Evolutionary conservation across 1,284 basidiomycete genomes (phyloP), one percentile per base, ranked within the genome.

Genomic region (Somion occarium): DNA sequence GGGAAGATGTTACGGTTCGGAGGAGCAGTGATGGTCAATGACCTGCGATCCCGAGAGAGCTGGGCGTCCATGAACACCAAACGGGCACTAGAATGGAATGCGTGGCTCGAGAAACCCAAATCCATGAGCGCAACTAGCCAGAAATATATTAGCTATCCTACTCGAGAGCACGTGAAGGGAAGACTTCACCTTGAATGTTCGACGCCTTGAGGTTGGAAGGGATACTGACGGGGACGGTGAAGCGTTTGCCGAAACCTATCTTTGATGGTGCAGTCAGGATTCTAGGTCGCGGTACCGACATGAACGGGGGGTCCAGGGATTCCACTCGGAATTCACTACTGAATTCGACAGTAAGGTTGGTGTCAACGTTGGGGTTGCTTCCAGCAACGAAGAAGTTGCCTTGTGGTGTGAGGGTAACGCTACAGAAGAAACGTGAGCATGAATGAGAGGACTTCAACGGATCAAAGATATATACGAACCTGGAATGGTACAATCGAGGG

Each of bases 271-370:
- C 56, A 22, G 63, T 67, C 20, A 60, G 56, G 44, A 73, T 61
- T 4, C 56, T 59, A 1, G 76, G 76, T 15, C 75, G 70, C 1
- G 56, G 52, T 18, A 67, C 56, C 34, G 63, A 63, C 59, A 69
- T 69, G 66, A 70, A 77, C 1, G 76, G 75, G 19, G 76, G 74
- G 59, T 73, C 70, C 44, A 76, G 66, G 55, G 71, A 74, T 61
- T 79, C 73, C 7, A 75, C 70, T 2, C 73, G 63, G 62, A 74
- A 77, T 62, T 78, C 75, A 38, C 74, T 78, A 38, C 56, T 54
- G 53, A 54, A 63, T 63, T 61, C 57, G 39, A 62, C 48, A 2
- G 56, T 52, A 7, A 22, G 19, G 15, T 15, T 25, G 3, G 42
- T 44, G 24, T 44, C 24, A 3, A 3, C 42, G 22, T 44, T 44